These are phyloP conservation scores for Mentha longifolia DNA, from an alignment of 257 asterid species.

Conservation along the genomic window DNA sequence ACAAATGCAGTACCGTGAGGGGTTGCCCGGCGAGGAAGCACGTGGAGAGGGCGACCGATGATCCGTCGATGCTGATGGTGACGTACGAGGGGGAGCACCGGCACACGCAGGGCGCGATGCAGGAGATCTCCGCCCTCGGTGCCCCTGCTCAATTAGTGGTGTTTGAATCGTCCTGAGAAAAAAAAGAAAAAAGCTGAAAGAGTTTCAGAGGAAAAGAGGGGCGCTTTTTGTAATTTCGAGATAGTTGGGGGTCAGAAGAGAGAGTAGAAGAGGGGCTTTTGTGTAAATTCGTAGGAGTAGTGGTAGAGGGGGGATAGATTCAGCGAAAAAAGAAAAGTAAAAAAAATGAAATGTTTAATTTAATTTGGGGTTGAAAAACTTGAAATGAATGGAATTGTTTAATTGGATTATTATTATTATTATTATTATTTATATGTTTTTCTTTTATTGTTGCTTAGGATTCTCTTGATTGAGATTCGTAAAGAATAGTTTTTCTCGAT, in stretches of 20 bases:
- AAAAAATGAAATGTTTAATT: background rate
- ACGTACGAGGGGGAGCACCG: conserved; percentile 86
- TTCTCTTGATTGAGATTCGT: conserved; percentile 43
- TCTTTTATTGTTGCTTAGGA: conserved; percentile 31
- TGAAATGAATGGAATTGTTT: conserved; percentile 28
- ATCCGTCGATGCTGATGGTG: conserved; percentile 73
- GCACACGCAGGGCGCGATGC: conserved; percentile 50
- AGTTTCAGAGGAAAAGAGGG: background rate
- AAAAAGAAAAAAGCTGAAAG: background rate
- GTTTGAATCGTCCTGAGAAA: conserved; percentile 43
- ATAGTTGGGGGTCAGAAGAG: conserved; percentile 34
- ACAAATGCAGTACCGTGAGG: conserved; percentile 69
- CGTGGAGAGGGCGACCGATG: conserved; percentile 83
- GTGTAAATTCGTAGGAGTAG: conserved; percentile 53
- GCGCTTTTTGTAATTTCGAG: conserved; percentile 39
- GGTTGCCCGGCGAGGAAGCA: conserved; percentile 92
- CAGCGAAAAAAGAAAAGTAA: conserved; percentile 13
- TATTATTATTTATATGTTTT: background rate
- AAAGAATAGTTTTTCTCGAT: conserved; percentile 3
- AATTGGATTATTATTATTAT: conserved; percentile 13
- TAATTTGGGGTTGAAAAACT: conserved; percentile 10
- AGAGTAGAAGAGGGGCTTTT: conserved; percentile 28
- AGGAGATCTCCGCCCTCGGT: conserved; percentile 36
- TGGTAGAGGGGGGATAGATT: conserved; percentile 36
- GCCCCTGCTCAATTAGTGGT: conserved; percentile 43